Percentiles rank a stretch among this genome's conserved stretches.
Conservation (phyloP, 164 flowering plant genomes). For the Annona squamosa region DNA sequence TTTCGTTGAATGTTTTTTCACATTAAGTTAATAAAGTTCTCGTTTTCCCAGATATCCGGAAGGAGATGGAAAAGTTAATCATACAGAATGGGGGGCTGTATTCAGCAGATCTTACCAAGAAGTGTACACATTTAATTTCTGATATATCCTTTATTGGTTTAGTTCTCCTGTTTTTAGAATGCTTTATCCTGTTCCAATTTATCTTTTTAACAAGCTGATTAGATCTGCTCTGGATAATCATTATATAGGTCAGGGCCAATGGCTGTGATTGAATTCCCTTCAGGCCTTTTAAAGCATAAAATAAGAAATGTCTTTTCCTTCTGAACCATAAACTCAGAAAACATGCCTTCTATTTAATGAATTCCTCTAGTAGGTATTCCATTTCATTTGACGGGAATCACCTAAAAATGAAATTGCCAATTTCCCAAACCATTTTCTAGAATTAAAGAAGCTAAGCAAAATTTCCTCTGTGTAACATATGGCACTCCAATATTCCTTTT, state of each 20-base stretch:
- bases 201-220: not conserved
- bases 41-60: constrained; percentile 61
- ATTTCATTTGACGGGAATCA: no score
- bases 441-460: no score
- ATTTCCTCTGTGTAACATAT: no score
- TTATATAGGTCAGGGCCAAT: not conserved
- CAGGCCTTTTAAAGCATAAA: no score
- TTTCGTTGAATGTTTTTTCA: constrained; percentile 6
- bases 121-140: constrained; percentile 82
- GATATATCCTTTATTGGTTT: constrained; percentile 69
- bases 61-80: constrained; percentile 62
- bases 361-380: no score
- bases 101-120: constrained; percentile 77
- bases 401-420: no score
- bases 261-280: no score
- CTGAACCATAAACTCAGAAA: no score
- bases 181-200: not conserved
- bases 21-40: constrained; percentile 12
- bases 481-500: no score
- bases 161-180: not conserved
- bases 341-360: no score
- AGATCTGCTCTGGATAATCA: not conserved
- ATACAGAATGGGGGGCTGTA: constrained; percentile 82
- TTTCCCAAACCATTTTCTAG: no score
- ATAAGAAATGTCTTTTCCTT: no score